Conservation (phyloP, 31 red algal species). For the Bonnemaisonia californica region DNA sequence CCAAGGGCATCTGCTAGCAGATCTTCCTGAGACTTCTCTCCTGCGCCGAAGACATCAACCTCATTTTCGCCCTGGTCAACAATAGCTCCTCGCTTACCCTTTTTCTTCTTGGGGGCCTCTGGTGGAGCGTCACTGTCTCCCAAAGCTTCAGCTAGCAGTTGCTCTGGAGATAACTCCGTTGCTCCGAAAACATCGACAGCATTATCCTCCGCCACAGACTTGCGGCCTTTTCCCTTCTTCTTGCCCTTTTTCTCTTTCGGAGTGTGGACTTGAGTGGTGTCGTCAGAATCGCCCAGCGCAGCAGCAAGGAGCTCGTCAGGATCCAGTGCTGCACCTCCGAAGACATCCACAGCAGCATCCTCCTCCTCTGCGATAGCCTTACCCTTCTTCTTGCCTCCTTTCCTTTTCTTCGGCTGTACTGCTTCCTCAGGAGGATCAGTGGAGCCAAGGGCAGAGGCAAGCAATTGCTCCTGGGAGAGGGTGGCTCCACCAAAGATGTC, state of each 20-base stretch:
- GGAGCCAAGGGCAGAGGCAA: slow-evolving; percentile 44
- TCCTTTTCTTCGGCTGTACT: slow-evolving; percentile 12
- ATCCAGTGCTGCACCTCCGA: slow-evolving; percentile 15
- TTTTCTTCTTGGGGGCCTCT: not conserved
- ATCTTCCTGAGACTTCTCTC: slow-evolving; percentile 25
- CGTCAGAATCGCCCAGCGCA: slow-evolving; percentile 22
- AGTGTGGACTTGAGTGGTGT: not conserved
- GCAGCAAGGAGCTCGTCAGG: slow-evolving; percentile 60
- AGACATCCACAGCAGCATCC: slow-evolving; percentile 62
- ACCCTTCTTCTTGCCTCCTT: slow-evolving; percentile 46
- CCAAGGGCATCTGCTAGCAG: not conserved
- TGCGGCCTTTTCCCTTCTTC: not conserved
- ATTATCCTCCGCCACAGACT: not conserved
- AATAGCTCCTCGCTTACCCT: slow-evolving; percentile 18
- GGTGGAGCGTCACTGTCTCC: not conserved
- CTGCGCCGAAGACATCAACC: slow-evolving; percentile 5
- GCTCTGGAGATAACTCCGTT: not conserved
- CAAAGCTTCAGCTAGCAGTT: slow-evolving; percentile 1
- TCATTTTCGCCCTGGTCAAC: not conserved
- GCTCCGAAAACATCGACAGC: slow-evolving; percentile 48
- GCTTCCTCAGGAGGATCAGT: not conserved
- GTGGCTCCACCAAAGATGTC: slow-evolving; percentile 48
- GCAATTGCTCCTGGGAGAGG: slow-evolving; percentile 37
- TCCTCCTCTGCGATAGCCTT: slow-evolving; percentile 7
- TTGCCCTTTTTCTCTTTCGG: slow-evolving; percentile 8